A percentile compares a stretch with the other conserved stretches of the same genome.
phyloP scores from a whole-genome alignment of 208 protist genomes.

The Trypanosoma conorhini region DNA sequence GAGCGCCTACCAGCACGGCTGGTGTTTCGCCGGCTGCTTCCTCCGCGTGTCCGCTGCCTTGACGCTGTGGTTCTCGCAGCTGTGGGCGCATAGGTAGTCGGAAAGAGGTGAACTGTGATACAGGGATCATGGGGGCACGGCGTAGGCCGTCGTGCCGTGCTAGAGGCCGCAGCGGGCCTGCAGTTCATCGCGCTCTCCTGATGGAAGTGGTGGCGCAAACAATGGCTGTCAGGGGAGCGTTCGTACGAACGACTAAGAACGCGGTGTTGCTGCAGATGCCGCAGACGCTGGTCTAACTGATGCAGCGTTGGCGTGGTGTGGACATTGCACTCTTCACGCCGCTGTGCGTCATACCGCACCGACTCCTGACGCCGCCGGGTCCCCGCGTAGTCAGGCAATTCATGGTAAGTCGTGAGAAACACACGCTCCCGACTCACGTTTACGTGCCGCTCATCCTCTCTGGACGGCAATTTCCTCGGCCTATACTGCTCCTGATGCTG shows the following conservation, averaged over 20 bases:
- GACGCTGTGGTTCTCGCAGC: not conserved
- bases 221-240: slow-evolving; percentile 3
- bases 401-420: not conserved
- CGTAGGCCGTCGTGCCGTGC: slow-evolving; percentile 2
- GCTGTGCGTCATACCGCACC: not conserved
- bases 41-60: slow-evolving; percentile 3
- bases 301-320: slow-evolving; percentile 44
- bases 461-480: not conserved
- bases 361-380: not conserved
- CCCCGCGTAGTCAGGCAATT: not conserved
- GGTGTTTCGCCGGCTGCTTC: slow-evolving; percentile 5
- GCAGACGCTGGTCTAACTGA: slow-evolving; percentile 52
- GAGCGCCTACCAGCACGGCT: slow-evolving; percentile 6
- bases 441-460: slow-evolving; percentile 11
- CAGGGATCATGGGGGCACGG: slow-evolving; percentile 23
- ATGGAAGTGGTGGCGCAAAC: slow-evolving; percentile 12
- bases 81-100: not conserved
- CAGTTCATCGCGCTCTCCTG: slow-evolving; percentile 9
- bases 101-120: slow-evolving; percentile 29
- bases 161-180: not conserved
- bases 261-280: slow-evolving; percentile 42
- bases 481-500: slow-evolving; percentile 5
- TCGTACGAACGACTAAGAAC: slow-evolving; percentile 3
- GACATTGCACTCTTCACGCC: not conserved
- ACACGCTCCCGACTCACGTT: slow-evolving; percentile 16